These are phyloP conservation scores for Chaetomiaceae sp. DNA, from an alignment of 2,329 filamentous ascomycete species.

Conservation along the genomic window DNA sequence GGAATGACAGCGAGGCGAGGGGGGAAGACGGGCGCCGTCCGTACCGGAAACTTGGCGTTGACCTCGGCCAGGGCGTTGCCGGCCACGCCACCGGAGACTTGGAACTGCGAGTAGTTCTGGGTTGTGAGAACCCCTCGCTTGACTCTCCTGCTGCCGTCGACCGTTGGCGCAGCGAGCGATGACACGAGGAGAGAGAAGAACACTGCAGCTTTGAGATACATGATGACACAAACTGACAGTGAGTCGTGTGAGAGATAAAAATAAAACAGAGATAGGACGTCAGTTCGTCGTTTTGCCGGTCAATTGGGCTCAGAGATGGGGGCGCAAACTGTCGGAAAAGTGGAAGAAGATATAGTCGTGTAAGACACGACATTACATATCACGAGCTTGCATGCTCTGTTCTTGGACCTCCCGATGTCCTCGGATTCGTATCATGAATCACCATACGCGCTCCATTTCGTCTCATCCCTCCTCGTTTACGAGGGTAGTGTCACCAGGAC, in stretches of 20 bases:
- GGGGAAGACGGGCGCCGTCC: conserved; percentile 9
- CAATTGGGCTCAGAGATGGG: too few species aligned
- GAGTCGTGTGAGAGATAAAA: background rate
- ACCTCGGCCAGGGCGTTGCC: conserved; percentile 50
- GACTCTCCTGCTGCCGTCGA: conserved; percentile 13
- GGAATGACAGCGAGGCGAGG: background rate
- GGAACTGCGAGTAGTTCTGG: conserved; percentile 36
- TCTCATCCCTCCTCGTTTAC: too few species aligned
- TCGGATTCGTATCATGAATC: too few species aligned
- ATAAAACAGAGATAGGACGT: background rate
- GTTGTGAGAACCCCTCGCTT: conserved; percentile 28
- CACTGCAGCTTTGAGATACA: conserved; percentile 35
- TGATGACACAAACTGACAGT: conserved; percentile 22
- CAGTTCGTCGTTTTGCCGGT: too few species aligned
- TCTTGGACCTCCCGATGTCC: too few species aligned
- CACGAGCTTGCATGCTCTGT: too few species aligned
- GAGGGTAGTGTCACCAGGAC: too few species aligned
- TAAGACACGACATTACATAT: too few species aligned
- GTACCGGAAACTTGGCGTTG: conserved; percentile 48
- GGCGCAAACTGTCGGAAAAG: too few species aligned
- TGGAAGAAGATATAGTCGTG: too few species aligned
- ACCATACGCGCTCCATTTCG: too few species aligned
- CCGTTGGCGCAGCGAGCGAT: conserved; percentile 29
- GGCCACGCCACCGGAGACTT: conserved; percentile 44
- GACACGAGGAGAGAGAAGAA: conserved; percentile 33